Evolutionary conservation across 805 yeast genomes (phyloP), one percentile per base, ranked within the genome.

Genomic region (Candida loeiensis): DNA sequence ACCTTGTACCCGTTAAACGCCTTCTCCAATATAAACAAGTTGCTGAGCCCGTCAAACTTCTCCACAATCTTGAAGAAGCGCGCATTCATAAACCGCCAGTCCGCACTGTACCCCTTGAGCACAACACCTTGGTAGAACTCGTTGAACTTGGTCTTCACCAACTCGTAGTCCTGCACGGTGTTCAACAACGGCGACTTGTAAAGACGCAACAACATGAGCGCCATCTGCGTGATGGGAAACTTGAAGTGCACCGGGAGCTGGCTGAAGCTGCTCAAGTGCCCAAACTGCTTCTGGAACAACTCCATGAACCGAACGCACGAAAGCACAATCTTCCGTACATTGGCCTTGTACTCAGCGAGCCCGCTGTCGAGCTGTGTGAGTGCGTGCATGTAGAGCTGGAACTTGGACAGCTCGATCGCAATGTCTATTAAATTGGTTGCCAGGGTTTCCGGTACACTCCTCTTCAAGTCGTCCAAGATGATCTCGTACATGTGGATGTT

Each of bases 401-500:
- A 48, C 43, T 59, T 64, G 8, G 71, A 56, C 45, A 52, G 66
- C 40, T 62, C 66, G 16, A 67, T 54, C 9, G 70, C 56, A 13
- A 66, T 45, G 27, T 55, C 43, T 4, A 65, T 55, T 39, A 65
- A 51, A 41, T 53, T 54, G 27, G 49, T 46, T 20, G 54, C 46
- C 26, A 55, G 39, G 4, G 54, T 49, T 4, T 11, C n/a, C 13
- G 20, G 19, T n/a, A 44, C 36, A 9, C 36, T 29, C 21, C 38
- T 40, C 17, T 47, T 45, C 35, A 63, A 55, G 32, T 66, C 64
- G 36, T 55, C 51, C 35, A 69, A 47, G 22, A 69, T 68, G 9
- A 56, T 58, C 42, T 69, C 74, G 52, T 65, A 69, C 73, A 69
- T 69, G 47, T 63, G 57, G 45, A 69, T 53, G 44, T 62, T 63